phyloP scores from a whole-genome alignment of 305 asterid genomes.

The Vinca major region DNA sequence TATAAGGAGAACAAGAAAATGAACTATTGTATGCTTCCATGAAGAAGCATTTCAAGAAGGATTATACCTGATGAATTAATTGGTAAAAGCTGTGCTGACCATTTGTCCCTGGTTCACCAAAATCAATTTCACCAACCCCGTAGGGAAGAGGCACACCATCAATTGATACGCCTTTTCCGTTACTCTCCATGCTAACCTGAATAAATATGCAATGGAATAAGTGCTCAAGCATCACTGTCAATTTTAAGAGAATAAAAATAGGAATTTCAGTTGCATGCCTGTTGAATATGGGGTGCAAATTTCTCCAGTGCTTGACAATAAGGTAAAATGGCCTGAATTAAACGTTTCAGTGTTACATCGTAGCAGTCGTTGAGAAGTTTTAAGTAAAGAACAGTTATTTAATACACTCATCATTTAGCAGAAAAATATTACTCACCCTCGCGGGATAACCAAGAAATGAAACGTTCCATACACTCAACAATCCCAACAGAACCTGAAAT shows the following conservation, averaged over 20 bases:
- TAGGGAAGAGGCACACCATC: constrained; percentile 91
- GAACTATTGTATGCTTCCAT: constrained; percentile 4
- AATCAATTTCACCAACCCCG: constrained; percentile 96
- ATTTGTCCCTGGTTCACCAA: constrained; percentile 99
- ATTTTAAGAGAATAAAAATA: constrained; percentile 1
- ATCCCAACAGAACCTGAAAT: constrained; percentile 79
- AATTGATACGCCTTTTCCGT: constrained; percentile 94
- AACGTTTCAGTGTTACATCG: constrained; percentile 10
- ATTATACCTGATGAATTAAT: constrained; percentile 40
- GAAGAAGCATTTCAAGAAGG: not conserved
- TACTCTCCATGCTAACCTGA: constrained; percentile 99
- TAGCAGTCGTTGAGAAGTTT: constrained; percentile 9
- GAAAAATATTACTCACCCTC: constrained; percentile 52
- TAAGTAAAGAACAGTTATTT: not conserved
- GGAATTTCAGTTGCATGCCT: constrained; percentile 43
- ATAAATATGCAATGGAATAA: constrained; percentile 13
- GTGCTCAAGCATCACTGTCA: constrained; percentile 16
- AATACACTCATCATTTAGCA: constrained; percentile 8
- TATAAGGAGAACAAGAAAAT: not conserved
- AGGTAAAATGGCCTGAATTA: constrained; percentile 86
- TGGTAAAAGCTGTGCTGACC: constrained; percentile 99
- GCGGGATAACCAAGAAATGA: constrained; percentile 95
- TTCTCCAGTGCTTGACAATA: constrained; percentile 96
- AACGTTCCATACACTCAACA: constrained; percentile 96
- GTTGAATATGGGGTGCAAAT: constrained; percentile 95